Base-by-base conservation (phyloP, 2,329 filamentous ascomycete genomes). In the Talaromyces sp. region DNA sequence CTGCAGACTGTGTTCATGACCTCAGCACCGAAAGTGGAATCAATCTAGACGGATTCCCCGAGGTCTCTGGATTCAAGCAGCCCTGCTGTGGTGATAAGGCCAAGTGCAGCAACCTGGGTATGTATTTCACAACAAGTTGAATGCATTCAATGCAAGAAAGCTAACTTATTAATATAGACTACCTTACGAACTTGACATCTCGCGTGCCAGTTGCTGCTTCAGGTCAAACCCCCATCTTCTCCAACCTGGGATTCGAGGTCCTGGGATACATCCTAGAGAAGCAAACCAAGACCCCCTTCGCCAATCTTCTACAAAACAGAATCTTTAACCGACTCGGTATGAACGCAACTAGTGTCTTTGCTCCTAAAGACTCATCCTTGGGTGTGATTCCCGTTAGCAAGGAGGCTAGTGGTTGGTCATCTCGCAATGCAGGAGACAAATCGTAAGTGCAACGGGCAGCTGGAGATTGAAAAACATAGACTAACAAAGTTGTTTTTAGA, bases 161-260 rank as follows among this genome's bases (percentile, higher is more conserved):
- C n/a, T n/a, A n/a, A n/a, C 24, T 27, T 27, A 27, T 51, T 19
- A 20, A 29, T 36, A 29, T 36, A 59, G 43, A 65, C 2, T 55
- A 72, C 2, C 52, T 56, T n/a, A 58, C 49, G n/a, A 45, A 67
- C 2, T 60, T 72, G 6, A 71, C 72, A 0, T 66, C 69, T 0
- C 70, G 67, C 30, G 55, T 65, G 1, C 65, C 72, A 0, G 72
- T 65, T 14, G 64, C 63, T 2, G 32, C 42, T 24, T 11, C 49
- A 22, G 55, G 55, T 10, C 16, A 11, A 16, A 75, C 73, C 0
- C 72, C 74, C 1, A 59, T 65, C 0, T 77, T 76, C 30, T 75
- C 74, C 0, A 73, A 76, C 37, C 61, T 72, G 14, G 72, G 67
- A 2, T 77, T 70, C 50, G 66, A 69, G 3, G 63, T 77, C n/a